Evolutionary conservation across 371 early-diverging fungal species (phyloP).

Genomic region (Mucor racemosus): DNA sequence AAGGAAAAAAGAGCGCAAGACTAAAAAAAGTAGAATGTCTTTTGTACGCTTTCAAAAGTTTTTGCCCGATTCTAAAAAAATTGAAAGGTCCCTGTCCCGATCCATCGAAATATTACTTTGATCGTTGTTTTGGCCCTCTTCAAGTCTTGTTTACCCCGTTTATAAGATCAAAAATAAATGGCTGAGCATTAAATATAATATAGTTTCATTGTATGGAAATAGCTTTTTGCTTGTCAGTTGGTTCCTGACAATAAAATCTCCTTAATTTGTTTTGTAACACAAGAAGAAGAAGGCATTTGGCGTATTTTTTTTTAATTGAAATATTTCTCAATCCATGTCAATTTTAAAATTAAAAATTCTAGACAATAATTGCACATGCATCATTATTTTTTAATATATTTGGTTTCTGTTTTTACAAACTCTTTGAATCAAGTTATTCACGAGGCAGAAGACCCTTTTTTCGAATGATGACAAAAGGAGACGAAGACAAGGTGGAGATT

Average conservation of each 20-base stretch:
- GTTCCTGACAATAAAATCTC: constrained; percentile 1
- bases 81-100: constrained; percentile 16
- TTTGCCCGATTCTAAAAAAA: constrained; percentile 3
- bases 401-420: background rate
- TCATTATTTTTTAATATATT: background rate
- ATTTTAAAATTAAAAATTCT: background rate
- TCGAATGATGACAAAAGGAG: no score
- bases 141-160: background rate
- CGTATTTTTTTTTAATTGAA: no score
- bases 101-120: background rate
- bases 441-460: background rate
- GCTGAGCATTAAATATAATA: constrained; percentile 10
- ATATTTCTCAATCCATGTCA: no score
- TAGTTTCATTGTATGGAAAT: background rate
- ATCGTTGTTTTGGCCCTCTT: background rate
- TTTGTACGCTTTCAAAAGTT: constrained; percentile 3
- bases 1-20: background rate
- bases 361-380: background rate
- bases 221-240: background rate
- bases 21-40: background rate
- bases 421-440: background rate
- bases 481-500: no score
- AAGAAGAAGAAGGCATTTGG: no score
- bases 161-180: background rate
- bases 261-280: background rate